Evolutionary conservation across 169 alveolate genomes (phyloP), one percentile per base, ranked within the genome.

Genomic region (Plasmodium chabaudi): DNA sequence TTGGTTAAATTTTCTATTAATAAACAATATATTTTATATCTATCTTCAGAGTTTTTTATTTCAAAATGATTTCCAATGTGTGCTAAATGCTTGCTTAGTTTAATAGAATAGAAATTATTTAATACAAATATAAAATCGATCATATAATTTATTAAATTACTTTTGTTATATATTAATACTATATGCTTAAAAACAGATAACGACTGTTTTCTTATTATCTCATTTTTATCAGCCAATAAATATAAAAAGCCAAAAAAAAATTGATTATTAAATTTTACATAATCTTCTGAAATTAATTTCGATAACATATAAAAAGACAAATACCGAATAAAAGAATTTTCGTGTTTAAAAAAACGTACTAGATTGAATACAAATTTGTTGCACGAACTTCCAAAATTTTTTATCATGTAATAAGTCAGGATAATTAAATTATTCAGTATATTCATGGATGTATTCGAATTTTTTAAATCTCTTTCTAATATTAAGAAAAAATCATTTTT

Each of bases 371-470:
- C 88, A 75, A 75, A 75, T 49, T 75, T 75, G 65, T 75, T 75
- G 21, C 88, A 75, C 5, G 88, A 75, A 56, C 88, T 75, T 23
- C 88, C 88, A 56, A 75, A 75, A 63, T 75, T 75, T 61, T 63
- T 75, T 15, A 75, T 49, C 88, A 75, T 75, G 44, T 75, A 75
- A 44, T 75, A 75, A 4, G 71, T 63, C 25, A 75, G 42, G 10
- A 75, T 75, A 42, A 75, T 75, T 34, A 75, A 15, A 75, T 75
- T 75, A 44, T 75, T 75, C 2, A 75, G 69, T 9, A 75, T 61
- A 27, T 47, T 75, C 88, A 75, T 75, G 3, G 69, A 75, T 2
- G 75, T 75, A 44, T 63, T 75, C 0, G 51, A 21, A 61, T 61
- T 75, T 34, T 75, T 75, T 47, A 75, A 49, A 34, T 75, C 88